Evolutionary conservation across 805 yeast species (phyloP), one percentile per base, ranked within the genome.

Genomic region (Starmerella powellii): DNA sequence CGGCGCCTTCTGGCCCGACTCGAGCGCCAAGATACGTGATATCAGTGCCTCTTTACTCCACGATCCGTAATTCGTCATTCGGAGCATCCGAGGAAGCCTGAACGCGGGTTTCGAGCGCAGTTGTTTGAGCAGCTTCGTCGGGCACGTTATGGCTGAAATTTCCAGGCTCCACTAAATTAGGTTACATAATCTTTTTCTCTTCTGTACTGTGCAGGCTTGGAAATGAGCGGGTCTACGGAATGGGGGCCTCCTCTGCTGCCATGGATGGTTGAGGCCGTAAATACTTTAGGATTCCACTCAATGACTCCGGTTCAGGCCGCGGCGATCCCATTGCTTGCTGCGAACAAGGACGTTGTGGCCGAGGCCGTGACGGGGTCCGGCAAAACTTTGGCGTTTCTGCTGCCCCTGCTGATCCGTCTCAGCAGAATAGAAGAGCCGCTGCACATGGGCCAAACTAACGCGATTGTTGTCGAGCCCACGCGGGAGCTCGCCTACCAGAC

Each of bases 231-330:
- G 11, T 47, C 50, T 1, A 41, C 40, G 16, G 47, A 52, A 29
- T 54, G 58, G 58, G 51, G 52, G 19, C 40, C 39, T 6, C 57
- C 57, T 6, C 40, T 54, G 16, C 43, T 43, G 15, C 56, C 57
- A 15, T 55, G 58, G 58, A 49, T 57, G 49, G 32, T 51, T 23
- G 80, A 76, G 2, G 91, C 94, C 2, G 68, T 87, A 11, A 61
- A 65, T n/a, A 73, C 87, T 1, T 57, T 80, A 47, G 95, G 94
- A 2, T 87, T 72, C 57, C 71, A 73, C 2, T 59, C 73, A 11
- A 85, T 88, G 95, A 91, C 98, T 0, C 95, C 98, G 0, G 98
- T 91, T 0, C 98, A 91, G 58, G 97, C 98, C 0, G 75, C 96
- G 0, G 78, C 93, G 0, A 81, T 91, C 38, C 98, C 98, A 0